A percentile compares a stretch with the other conserved stretches of the same genome.
Conservation (phyloP, 352 stramenopile genomes). For the Blastocystis sp. region DNA sequence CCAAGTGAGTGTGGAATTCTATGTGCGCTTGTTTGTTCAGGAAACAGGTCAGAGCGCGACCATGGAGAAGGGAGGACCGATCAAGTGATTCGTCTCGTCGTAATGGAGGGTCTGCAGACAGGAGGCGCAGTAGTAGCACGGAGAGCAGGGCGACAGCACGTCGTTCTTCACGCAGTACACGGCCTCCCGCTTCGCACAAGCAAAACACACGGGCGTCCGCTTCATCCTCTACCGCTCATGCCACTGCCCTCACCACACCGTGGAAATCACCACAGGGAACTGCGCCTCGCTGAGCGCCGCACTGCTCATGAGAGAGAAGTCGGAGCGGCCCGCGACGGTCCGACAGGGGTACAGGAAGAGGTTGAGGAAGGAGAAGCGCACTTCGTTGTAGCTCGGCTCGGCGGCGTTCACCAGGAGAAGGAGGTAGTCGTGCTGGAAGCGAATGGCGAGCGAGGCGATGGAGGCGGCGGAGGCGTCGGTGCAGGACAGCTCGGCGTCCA, state of each 20-base stretch:
- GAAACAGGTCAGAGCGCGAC: not conserved
- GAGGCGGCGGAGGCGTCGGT: not conserved
- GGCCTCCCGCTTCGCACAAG: not conserved
- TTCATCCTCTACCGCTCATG: not conserved
- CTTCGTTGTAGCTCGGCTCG: not conserved
- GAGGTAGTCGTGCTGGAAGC: slow-evolving; percentile 51
- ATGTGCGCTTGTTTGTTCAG: not conserved
- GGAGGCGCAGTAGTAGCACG: slow-evolving; percentile 29
- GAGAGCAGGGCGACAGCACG: slow-evolving; percentile 31
- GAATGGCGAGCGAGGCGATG: slow-evolving; percentile 32
- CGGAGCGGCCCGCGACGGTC: not conserved
- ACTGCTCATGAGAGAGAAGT: slow-evolving; percentile 15
- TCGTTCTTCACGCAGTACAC: slow-evolving; percentile 27
- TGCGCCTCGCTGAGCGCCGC: not conserved
- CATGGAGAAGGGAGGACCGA: slow-evolving; percentile 19
- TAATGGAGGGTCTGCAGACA: slow-evolving; percentile 40
- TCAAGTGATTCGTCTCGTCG: not conserved
- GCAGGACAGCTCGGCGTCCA: not conserved
- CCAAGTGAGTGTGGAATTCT: not conserved
- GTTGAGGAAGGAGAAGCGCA: slow-evolving; percentile 40
- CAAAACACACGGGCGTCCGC: not conserved
- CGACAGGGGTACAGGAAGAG: slow-evolving; percentile 14
- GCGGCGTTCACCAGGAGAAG: not conserved
- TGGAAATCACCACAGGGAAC: slow-evolving; percentile 34
- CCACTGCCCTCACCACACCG: not conserved